phyloP scores from a whole-genome alignment of 495 filamentous ascomycete genomes.

The Daldinia decipiens region DNA sequence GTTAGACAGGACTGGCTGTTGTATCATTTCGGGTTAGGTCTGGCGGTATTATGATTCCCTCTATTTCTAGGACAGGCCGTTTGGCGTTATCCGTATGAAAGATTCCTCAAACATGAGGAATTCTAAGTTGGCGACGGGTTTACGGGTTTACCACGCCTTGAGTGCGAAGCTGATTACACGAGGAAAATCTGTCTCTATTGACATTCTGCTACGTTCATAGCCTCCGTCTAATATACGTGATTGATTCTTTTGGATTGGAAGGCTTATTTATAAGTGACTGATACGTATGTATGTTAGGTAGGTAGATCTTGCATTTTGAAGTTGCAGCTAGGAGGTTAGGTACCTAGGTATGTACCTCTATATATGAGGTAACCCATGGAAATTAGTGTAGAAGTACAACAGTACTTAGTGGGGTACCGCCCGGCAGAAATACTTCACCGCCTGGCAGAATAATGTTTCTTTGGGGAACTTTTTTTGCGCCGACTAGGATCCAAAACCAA shows the following conservation, averaged over 20 bases:
- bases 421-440: slow-evolving; percentile 37
- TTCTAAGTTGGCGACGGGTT: slow-evolving; percentile 6
- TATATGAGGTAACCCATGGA: neutral
- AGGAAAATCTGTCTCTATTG: neutral
- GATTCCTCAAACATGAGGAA: slow-evolving; percentile 3
- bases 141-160: neutral
- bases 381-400: neutral
- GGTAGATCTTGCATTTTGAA: too few species aligned
- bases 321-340: neutral
- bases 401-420: slow-evolving; percentile 28
- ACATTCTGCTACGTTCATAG: neutral
- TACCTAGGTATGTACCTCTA: too few species aligned
- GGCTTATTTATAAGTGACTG: neutral
- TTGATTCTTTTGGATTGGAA: neutral
- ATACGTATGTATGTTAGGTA: neutral
- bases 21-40: slow-evolving; percentile 11
- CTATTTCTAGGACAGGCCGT: slow-evolving; percentile 11
- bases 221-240: slow-evolving; percentile 1
- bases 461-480: slow-evolving; percentile 37
- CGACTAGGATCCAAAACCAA: neutral
- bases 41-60: slow-evolving; percentile 20
- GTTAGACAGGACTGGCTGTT: slow-evolving; percentile 12
- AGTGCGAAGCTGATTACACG: neutral
- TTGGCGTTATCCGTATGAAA: slow-evolving; percentile 28
- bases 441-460: slow-evolving; percentile 39